Evolutionary conservation across 2,329 filamentous ascomycete species (phyloP).

Genomic region (Talaromyces pinophilus): DNA sequence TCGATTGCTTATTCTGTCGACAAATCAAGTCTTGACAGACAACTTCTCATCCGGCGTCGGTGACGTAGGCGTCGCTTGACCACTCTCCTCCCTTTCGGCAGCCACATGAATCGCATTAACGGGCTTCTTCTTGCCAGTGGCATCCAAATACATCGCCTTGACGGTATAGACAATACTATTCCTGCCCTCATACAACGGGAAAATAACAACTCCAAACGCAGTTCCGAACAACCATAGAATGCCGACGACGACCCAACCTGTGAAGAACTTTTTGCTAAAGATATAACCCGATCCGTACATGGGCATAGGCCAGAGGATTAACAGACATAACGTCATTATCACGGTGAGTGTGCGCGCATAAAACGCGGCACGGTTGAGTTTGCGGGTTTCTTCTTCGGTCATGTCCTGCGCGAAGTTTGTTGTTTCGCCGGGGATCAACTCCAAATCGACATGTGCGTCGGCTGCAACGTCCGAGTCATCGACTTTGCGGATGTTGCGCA

Average conservation of each 20-base stretch:
- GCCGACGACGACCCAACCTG: slow-evolving; percentile 74
- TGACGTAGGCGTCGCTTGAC: slow-evolving; percentile 43
- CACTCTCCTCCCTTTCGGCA: slow-evolving; percentile 35
- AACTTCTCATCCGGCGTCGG: slow-evolving; percentile 54
- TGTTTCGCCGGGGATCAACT: slow-evolving; percentile 59
- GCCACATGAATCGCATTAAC: slow-evolving; percentile 25
- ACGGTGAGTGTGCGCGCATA: slow-evolving; percentile 62
- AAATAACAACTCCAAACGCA: slow-evolving; percentile 72
- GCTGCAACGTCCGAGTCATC: slow-evolving; percentile 74
- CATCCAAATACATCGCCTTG: slow-evolving; percentile 63
- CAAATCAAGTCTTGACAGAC: slow-evolving; percentile 32
- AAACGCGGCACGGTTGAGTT: slow-evolving; percentile 56
- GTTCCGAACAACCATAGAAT: slow-evolving; percentile 80
- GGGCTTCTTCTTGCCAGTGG: slow-evolving; percentile 47
- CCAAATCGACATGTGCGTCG: slow-evolving; percentile 65
- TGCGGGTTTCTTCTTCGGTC: slow-evolving; percentile 45
- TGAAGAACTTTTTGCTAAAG: slow-evolving; percentile 80
- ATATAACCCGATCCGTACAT: slow-evolving; percentile 83
- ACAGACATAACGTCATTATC: slow-evolving; percentile 66
- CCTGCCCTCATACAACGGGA: slow-evolving; percentile 77
- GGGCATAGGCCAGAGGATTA: slow-evolving; percentile 89
- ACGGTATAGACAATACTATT: slow-evolving; percentile 64
- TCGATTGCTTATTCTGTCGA: background rate
- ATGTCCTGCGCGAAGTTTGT: slow-evolving; percentile 30
- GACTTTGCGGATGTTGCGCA: slow-evolving; percentile 74